Evolutionary conservation across 352 stramenopile genomes (phyloP), one percentile per base, ranked within the genome.

Genomic region (Phytophthora hybrid): DNA sequence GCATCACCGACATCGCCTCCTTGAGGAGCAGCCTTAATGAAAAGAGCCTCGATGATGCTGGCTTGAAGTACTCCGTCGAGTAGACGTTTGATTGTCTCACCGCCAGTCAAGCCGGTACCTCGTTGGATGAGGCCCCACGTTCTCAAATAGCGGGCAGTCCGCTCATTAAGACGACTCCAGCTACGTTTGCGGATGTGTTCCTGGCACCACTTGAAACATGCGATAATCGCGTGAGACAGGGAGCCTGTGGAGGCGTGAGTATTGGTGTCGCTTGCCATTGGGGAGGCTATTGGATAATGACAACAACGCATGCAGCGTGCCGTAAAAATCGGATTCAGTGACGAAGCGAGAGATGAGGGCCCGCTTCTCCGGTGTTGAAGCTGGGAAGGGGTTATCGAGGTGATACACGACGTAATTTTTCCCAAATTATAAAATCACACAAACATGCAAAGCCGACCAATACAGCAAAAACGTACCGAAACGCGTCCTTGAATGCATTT

Each of bases 21-120:
- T 52, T 62, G 19, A 5, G 34, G 7, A 34, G 56, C 56, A 6
- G 56, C 34, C 19, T 62, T n/a, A 19, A 62, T 51, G 34, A 62
- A 34, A 62, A 34, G 56, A 10, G 10, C 34, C 56, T 62, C 26
- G 6, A 34, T 62, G 34, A 62, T 53, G 4, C 34, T n/a, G 56
- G n/a, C 37, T 34, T 32, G 3, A 4, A 34, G 34, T 21, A 62
- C 56, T 10, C 34, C 34, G 19, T 62, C 56, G 4, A 62, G 10
- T 4, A 49, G 41, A 18, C 18, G 41, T 14, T 19, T 49, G 41
- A 49, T 49, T 14, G 41, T 14, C 41, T 16, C 14, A 49, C 41
- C 41, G 41, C 18, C 41, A 14, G 41, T 19, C 14, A 5, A 54
- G 5, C 6, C n/a, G 18, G 18, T 29, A 26, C 47, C 47, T 29